phyloP scores from a whole-genome alignment of 352 stramenopile genomes.

The Phytophthora pseudosyringae region DNA sequence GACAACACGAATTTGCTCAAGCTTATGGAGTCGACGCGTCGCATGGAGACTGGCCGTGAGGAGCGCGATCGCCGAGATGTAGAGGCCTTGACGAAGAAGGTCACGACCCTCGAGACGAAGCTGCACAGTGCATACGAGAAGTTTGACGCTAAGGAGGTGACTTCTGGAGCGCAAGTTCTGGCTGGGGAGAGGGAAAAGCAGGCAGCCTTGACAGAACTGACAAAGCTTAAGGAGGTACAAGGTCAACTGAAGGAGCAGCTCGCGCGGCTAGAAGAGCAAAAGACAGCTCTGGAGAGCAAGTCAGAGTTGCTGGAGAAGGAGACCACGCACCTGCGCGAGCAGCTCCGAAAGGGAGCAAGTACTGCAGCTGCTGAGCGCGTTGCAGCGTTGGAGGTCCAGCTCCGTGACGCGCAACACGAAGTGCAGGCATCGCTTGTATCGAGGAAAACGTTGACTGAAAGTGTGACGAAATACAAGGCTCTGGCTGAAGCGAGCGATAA shows the following conservation, averaged over 20 bases:
- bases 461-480: conserved; percentile 74
- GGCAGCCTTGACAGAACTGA: conserved; percentile 43
- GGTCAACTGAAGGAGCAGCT: conserved; percentile 49
- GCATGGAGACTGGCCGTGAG: conserved; percentile 68
- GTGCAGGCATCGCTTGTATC: conserved; percentile 60
- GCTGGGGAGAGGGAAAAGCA: conserved; percentile 70
- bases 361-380: conserved; percentile 66
- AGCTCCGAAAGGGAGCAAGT: conserved; percentile 72
- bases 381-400: conserved; percentile 62
- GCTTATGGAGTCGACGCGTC: conserved; percentile 77
- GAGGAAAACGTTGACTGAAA: conserved; percentile 69
- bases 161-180: conserved; percentile 49
- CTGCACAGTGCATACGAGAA: conserved; percentile 73
- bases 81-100: conserved; percentile 53
- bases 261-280: conserved; percentile 63
- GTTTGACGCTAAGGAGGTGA: conserved; percentile 61
- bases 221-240: conserved; percentile 48
- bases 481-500: conserved; percentile 82
- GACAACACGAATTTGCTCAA: conserved; percentile 86
- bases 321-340: conserved; percentile 52
- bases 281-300: conserved; percentile 48
- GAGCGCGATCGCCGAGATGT: conserved; percentile 62
- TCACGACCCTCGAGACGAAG: conserved; percentile 55
- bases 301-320: conserved; percentile 64
- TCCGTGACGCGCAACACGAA: conserved; percentile 66